Evolutionary conservation across 2,329 filamentous ascomycete genomes (phyloP).

Genomic region (Alternaria burnsii): DNA sequence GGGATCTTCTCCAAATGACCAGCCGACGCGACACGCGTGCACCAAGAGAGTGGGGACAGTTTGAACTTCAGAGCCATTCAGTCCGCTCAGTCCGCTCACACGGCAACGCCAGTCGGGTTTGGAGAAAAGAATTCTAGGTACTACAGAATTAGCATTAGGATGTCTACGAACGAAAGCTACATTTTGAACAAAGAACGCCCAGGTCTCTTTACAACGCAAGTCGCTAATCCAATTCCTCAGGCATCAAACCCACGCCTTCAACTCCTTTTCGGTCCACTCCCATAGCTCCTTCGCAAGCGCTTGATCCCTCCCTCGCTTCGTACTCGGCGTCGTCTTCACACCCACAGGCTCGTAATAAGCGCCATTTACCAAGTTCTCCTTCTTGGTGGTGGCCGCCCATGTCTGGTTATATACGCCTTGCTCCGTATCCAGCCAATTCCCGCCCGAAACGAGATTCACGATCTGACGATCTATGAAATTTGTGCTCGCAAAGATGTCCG

Average conservation of each 20-base stretch:
- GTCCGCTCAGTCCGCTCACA: neutral
- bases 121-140: neutral
- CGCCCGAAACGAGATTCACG: neutral
- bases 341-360: slow-evolving; percentile 54
- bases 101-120: neutral
- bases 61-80: neutral
- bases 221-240: neutral
- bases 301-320: slow-evolving; percentile 28
- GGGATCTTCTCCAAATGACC: neutral
- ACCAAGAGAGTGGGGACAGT: neutral
- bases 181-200: neutral
- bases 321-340: slow-evolving; percentile 27
- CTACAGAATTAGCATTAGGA: neutral
- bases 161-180: neutral
- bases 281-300: slow-evolving; percentile 48
- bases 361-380: slow-evolving; percentile 50
- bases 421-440: slow-evolving; percentile 10
- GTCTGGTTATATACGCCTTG: slow-evolving; percentile 53
- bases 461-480: slow-evolving; percentile 30
- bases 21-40: neutral
- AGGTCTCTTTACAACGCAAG: neutral
- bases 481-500: slow-evolving; percentile 50
- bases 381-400: slow-evolving; percentile 51
- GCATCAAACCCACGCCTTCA: slow-evolving; percentile 23
- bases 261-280: slow-evolving; percentile 49